A percentile compares a stretch with the other conserved stretches of the same genome.
These are phyloP conservation scores for Cladosporium sp. DNA, from an alignment of 2,329 filamentous ascomycete genomes.

Conservation along the genomic window DNA sequence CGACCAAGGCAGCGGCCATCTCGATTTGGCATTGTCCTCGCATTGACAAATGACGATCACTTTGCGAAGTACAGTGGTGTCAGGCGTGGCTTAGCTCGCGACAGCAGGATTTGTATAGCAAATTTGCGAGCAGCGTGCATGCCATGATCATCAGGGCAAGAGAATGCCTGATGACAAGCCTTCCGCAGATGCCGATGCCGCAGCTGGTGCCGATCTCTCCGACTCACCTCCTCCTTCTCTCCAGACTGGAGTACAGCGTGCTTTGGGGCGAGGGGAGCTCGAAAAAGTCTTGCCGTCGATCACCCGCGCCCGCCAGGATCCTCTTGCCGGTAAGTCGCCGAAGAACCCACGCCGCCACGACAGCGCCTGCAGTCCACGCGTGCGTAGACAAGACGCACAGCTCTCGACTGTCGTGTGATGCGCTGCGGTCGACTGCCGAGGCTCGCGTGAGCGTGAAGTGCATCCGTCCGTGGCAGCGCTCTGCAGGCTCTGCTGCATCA, in stretches of 20 bases:
- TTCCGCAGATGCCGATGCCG: constrained; percentile 2
- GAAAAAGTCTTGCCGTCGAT: too few species aligned
- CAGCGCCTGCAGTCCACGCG: neutral
- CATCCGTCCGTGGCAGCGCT: too few species aligned
- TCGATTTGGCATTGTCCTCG: too few species aligned
- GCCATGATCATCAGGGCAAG: neutral
- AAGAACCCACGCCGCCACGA: neutral
- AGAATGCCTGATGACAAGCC: neutral
- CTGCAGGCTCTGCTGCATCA: too few species aligned
- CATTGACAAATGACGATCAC: too few species aligned
- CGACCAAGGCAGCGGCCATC: too few species aligned
- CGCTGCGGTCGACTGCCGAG: constrained; percentile 2
- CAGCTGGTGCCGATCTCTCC: constrained; percentile 1
- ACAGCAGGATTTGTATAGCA: neutral
- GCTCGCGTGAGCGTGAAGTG: neutral
- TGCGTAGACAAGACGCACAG: neutral
- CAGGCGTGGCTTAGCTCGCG: too few species aligned
- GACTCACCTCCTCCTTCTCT: neutral
- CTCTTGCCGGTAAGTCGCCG: too few species aligned
- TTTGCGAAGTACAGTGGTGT: too few species aligned
- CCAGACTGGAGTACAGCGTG: too few species aligned
- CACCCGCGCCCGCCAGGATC: too few species aligned
- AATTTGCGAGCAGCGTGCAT: constrained; percentile 1
- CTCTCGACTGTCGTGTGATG: constrained; percentile 6
- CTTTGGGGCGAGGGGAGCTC: too few species aligned